phyloP scores from a whole-genome alignment of 345 rosid species.

The Salix arbutifolia region DNA sequence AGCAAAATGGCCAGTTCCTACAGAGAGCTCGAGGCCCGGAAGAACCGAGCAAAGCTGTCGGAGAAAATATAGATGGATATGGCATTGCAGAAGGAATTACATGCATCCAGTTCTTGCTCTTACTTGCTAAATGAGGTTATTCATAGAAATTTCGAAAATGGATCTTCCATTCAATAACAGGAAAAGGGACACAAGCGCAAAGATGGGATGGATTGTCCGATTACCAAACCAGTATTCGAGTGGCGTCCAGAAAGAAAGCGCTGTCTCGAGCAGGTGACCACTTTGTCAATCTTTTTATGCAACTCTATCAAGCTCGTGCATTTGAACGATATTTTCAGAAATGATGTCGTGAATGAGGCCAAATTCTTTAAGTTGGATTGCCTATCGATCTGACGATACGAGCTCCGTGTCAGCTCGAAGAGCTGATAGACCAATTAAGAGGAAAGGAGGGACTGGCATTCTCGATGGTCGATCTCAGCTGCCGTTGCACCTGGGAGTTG shows the following conservation, averaged over 20 bases:
- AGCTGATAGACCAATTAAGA: neutral
- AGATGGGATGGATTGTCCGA: conserved; percentile 61
- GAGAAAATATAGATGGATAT: conserved; percentile 70
- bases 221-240: conserved; percentile 63
- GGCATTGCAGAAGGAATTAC: conserved; percentile 76
- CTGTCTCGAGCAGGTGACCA: conserved; percentile 3
- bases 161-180: conserved; percentile 26
- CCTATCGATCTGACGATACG: neutral
- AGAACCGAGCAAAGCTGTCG: conserved; percentile 55
- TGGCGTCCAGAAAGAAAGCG: conserved; percentile 80
- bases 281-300: neutral
- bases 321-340: neutral
- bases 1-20: conserved; percentile 64
- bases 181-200: conserved; percentile 77
- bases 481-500: no score
- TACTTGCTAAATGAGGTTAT: neutral
- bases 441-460: neutral
- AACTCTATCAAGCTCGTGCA: neutral
- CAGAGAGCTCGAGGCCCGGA: conserved; percentile 72
- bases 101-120: conserved; percentile 37
- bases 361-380: neutral
- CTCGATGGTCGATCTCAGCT: neutral
- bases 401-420: neutral
- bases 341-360: neutral
- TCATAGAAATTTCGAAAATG: conserved; percentile 6